Conservation (phyloP, 148 eudicot genomes). For the Bassia scoparia region DNA sequence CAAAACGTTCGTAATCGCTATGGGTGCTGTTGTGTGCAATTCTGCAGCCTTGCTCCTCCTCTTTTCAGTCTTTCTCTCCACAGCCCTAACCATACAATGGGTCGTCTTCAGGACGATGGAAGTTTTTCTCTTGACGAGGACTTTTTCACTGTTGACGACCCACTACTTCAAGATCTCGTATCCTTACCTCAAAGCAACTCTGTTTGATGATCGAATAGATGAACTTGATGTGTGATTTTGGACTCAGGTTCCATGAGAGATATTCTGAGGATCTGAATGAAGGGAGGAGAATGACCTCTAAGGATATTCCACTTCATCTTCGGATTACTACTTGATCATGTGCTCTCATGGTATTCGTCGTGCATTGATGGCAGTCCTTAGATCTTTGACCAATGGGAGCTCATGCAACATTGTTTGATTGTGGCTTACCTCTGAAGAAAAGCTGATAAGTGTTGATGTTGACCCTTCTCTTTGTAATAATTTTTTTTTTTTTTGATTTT, state of each 20-base stretch:
- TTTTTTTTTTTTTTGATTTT: neutral
- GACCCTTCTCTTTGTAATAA: neutral
- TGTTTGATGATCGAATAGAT: constrained; percentile 20
- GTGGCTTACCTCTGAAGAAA: constrained; percentile 27
- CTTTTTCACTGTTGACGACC: neutral
- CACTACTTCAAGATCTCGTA: constrained; percentile 19
- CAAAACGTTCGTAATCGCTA: constrained; percentile 9
- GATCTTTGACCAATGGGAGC: constrained; percentile 71
- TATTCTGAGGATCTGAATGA: constrained; percentile 19
- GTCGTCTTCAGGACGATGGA: neutral
- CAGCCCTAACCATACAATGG: constrained; percentile 4
- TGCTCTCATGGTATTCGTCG: constrained; percentile 50
- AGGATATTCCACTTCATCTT: neutral
- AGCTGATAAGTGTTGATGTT: constrained; percentile 36
- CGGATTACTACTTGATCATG: constrained; percentile 60
- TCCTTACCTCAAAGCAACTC: constrained; percentile 6
- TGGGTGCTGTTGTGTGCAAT: constrained; percentile 14
- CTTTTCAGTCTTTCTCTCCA: constrained; percentile 9
- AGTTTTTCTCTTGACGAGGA: constrained; percentile 2
- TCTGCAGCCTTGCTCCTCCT: constrained; percentile 15
- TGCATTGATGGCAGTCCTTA: constrained; percentile 46
- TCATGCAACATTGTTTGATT: constrained; percentile 36
- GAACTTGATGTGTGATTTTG: constrained; percentile 13
- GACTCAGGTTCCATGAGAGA: constrained; percentile 24
- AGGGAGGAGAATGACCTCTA: constrained; percentile 9